Evolutionary conservation across 129 eudicot genomes (phyloP), one percentile per base, ranked within the genome.

Genomic region (Artemisia argyi): DNA sequence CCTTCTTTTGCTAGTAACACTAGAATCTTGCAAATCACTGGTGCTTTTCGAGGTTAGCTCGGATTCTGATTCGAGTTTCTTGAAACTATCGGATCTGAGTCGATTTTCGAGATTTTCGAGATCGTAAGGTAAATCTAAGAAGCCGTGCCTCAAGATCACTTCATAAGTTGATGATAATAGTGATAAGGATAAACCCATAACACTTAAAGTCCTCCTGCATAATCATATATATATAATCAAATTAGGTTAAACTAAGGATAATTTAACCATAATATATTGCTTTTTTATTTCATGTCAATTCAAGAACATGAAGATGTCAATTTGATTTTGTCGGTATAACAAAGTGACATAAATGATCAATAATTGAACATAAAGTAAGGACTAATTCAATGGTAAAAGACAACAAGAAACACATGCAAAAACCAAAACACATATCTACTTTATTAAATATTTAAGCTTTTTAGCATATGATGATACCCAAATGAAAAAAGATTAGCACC

Each of bases 161-260:
- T 83, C 77, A 88, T 82, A 78, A 22, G 85, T 80, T 74, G 96
- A 87, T 69, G 81, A 52, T 30, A 90, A 72, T 64, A 86, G 57
- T 24, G 93, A 90, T 5, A 86, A 73, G 26, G 88, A 87, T 71
- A 85, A 81, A 52, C 88, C 88, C 86, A 86, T 82, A 50, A 69
- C 67, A 80, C 35, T 75, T 64, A 19, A 58, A 76, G 47, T 63
- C 54, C 51, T 15, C 77, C 83, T 70, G 72, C 73, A 83, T 3
- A 76, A 68, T 42, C 22, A 54, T 32, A 32, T 35, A 4, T 53
- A 26, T 20, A 20, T 20, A 20, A 71, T 11, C 44, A 53, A 63
- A 54, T 24, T 76, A 28, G 51, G 24, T 63, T 56, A 46, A 2
- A 57, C 56, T 59, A 67, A 35, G 52, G 14, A 15, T 10, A 10